Evolutionary conservation across 2,329 filamentous ascomycete genomes (phyloP).

Genomic region (Microsporum canis): DNA sequence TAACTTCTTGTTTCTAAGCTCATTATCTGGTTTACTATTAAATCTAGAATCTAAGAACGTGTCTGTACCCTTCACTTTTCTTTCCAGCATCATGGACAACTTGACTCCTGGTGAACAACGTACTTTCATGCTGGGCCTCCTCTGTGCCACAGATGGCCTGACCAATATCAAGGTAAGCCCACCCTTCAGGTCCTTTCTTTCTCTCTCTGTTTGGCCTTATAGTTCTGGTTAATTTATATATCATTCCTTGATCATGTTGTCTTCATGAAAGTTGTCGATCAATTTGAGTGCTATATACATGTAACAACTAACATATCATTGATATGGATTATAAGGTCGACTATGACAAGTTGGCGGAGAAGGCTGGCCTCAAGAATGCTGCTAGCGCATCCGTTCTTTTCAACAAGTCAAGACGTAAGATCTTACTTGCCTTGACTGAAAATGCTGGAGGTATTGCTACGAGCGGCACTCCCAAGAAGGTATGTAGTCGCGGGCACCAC

Average conservation of each 20-base stretch:
- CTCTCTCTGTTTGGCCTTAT: not conserved
- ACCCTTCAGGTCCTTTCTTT: not conserved
- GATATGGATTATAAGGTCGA: conserved; percentile 24
- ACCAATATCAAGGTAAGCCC: conserved; percentile 14
- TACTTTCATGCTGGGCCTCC: conserved; percentile 15
- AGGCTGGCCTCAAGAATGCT: conserved; percentile 27
- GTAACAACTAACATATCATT: not conserved
- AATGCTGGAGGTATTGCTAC: conserved; percentile 1
- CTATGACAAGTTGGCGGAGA: conserved; percentile 27
- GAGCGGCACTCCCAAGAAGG: conserved; percentile 6
- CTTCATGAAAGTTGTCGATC: not conserved
- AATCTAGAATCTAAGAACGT: not conserved
- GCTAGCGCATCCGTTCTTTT: conserved; percentile 28
- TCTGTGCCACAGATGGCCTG: conserved; percentile 12
- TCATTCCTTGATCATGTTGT: not conserved
- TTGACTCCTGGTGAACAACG: conserved; percentile 19
- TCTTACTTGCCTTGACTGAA: conserved; percentile 15
- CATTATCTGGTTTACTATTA: not conserved
- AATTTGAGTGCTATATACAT: not conserved
- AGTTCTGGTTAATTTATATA: not conserved
- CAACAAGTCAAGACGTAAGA: conserved; percentile 28
- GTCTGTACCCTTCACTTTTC: not conserved
- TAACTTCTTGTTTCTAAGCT: not conserved
- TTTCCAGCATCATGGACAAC: conserved; percentile 10
- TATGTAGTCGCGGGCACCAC: not conserved